Evolutionary conservation across 2,329 filamentous ascomycete genomes (phyloP).

Genomic region (Myriosclerotinia duriaeana): DNA sequence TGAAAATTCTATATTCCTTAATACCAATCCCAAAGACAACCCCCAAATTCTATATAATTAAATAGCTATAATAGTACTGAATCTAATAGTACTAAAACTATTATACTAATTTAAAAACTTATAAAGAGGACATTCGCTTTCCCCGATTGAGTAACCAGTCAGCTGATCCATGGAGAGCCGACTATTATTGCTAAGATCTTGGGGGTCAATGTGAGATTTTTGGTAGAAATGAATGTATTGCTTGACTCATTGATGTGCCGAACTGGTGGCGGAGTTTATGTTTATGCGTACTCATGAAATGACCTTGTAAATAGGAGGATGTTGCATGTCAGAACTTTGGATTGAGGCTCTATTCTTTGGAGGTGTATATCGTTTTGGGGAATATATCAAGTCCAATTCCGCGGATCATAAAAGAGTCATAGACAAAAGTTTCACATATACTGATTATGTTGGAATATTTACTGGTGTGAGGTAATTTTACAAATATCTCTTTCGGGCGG

Average conservation of each 20-base stretch:
- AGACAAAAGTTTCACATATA: slow-evolving; percentile 51
- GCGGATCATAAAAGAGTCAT: slow-evolving; percentile 43
- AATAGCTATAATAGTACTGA: no score
- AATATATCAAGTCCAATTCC: slow-evolving; percentile 42
- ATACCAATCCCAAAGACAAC: no score
- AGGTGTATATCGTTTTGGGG: slow-evolving; percentile 43
- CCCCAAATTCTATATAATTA: no score
- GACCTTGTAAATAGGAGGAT: slow-evolving; percentile 41
- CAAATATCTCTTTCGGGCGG: background rate
- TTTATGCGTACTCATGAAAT: slow-evolving; percentile 33
- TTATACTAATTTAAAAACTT: no score
- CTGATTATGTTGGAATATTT: slow-evolving; percentile 52
- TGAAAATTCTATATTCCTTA: no score
- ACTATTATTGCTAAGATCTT: slow-evolving; percentile 53
- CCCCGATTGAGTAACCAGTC: no score
- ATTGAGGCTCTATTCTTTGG: slow-evolving; percentile 49
- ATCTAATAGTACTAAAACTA: no score
- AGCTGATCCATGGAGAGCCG: no score
- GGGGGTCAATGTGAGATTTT: slow-evolving; percentile 56
- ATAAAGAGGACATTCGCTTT: no score
- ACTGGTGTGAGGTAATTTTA: slow-evolving; percentile 48
- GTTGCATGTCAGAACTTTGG: slow-evolving; percentile 55
- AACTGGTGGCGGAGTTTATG: slow-evolving; percentile 54
- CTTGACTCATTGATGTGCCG: slow-evolving; percentile 65
- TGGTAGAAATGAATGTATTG: slow-evolving; percentile 62